phyloP scores from a whole-genome alignment of 1,139 yeast genomes.

The Petasospora rhodanensis region DNA sequence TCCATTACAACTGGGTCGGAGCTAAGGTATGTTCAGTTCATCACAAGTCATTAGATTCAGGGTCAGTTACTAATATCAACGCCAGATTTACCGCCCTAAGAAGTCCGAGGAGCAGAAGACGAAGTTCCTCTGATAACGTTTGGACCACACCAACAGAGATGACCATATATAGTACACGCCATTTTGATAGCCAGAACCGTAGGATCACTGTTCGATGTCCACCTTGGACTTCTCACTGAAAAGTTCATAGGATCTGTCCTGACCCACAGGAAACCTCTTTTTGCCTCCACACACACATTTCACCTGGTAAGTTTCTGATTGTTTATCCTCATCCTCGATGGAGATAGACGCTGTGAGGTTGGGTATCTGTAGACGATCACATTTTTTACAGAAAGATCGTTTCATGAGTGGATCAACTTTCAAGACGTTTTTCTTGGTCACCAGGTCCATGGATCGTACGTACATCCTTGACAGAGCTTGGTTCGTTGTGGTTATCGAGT shows the following conservation, averaged over 20 bases:
- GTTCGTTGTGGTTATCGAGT: constrained; percentile 8
- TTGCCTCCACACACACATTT: constrained; percentile 35
- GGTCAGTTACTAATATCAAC: constrained; percentile 8
- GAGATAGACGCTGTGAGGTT: constrained; percentile 39
- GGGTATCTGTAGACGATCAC: constrained; percentile 44
- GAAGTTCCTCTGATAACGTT: constrained; percentile 8
- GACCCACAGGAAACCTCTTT: constrained; percentile 38
- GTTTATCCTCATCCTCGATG: constrained; percentile 24
- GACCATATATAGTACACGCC: too few relatives aligned
- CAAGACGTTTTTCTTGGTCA: constrained; percentile 60
- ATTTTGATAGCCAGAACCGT: too few relatives aligned
- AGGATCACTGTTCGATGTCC: too few relatives aligned
- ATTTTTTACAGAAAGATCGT: constrained; percentile 56
- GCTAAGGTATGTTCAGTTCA: constrained; percentile 47
- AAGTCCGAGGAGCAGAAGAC: constrained; percentile 6
- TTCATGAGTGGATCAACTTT: constrained; percentile 59
- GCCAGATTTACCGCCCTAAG: constrained; percentile 15
- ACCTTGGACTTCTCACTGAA: constrained; percentile 28
- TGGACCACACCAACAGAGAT: too few relatives aligned
- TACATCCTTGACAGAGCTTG: constrained; percentile 46
- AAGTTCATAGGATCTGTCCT: constrained; percentile 28
- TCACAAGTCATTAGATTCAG: too few relatives aligned
- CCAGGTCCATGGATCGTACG: constrained; percentile 38
- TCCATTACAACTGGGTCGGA: constrained; percentile 72
- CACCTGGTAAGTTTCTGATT: constrained; percentile 29